Conservation (phyloP, 176 grass and related monocot species). For the Saccharum officinarum region DNA sequence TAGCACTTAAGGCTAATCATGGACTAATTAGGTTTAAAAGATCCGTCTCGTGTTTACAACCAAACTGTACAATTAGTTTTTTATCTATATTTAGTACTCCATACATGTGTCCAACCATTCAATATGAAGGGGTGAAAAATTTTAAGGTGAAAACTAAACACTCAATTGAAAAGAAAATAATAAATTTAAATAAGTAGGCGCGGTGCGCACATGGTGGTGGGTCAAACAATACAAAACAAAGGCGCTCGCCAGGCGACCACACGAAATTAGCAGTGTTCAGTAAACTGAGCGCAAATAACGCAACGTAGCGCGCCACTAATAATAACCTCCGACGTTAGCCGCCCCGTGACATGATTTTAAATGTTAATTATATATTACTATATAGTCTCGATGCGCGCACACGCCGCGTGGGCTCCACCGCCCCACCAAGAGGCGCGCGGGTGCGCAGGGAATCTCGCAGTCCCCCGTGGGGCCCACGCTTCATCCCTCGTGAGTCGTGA, state of each 20-base stretch:
- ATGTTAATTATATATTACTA: not conserved
- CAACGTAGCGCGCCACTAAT: too few relatives aligned
- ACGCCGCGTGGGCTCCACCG: not conserved
- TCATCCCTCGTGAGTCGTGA: not conserved
- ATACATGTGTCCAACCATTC: too few relatives aligned
- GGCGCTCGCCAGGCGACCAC: too few relatives aligned
- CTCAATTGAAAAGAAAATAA: not conserved
- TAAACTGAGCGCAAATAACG: too few relatives aligned
- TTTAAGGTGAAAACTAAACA: too few relatives aligned
- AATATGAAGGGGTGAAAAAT: too few relatives aligned
- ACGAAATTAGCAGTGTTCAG: too few relatives aligned
- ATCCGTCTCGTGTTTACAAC: too few relatives aligned
- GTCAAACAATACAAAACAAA: constrained; percentile 13
- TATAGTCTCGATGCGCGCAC: not conserved
- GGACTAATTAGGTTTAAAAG: too few relatives aligned
- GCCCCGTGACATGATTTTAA: not conserved
- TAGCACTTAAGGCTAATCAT: too few relatives aligned
- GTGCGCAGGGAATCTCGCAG: constrained; percentile 6
- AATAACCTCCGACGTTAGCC: not conserved
- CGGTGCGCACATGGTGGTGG: constrained; percentile 9
- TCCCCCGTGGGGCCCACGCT: not conserved
- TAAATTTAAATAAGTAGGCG: not conserved
- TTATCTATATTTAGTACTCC: too few relatives aligned
- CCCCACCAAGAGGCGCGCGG: not conserved
- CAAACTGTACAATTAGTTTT: too few relatives aligned